phyloP scores from a whole-genome alignment of 139 green algal genomes.

The Zygnema circumcarinatum region DNA sequence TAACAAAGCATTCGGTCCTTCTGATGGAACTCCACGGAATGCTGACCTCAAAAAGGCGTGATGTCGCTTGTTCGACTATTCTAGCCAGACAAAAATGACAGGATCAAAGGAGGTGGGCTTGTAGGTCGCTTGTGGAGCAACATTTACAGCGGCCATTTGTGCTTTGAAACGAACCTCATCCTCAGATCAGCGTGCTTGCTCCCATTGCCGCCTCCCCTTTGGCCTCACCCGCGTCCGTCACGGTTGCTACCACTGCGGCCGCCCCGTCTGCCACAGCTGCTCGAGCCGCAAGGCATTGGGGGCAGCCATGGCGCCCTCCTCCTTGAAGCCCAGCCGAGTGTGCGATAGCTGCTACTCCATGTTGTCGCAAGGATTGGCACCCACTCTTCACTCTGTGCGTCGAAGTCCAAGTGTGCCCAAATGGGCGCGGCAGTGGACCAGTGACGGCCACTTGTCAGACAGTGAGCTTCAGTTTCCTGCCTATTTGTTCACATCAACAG shows the following conservation, averaged over 20 bases:
- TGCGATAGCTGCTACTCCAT: constrained; percentile 46
- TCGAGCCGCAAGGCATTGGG: constrained; percentile 33
- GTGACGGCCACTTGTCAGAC: background rate
- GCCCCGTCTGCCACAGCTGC: constrained; percentile 40
- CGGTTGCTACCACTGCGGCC: constrained; percentile 56
- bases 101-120: no score
- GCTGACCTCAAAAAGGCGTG: no score
- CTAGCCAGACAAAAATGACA: no score
- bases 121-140: constrained; percentile 40
- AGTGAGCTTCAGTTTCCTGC: background rate
- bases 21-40: no score
- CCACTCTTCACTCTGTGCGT: background rate
- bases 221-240: constrained; percentile 27
- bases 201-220: constrained; percentile 31
- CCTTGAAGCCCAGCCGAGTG: constrained; percentile 20
- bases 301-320: constrained; percentile 35
- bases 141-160: constrained; percentile 45
- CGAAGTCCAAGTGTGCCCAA: background rate
- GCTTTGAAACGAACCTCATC: constrained; percentile 24
- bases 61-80: no score
- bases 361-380: constrained; percentile 17
- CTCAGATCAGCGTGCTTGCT: constrained; percentile 37
- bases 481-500: no score
- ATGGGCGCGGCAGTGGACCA: background rate
- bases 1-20: no score